phyloP scores from a whole-genome alignment of 2,329 filamentous ascomycete genomes.

The Ceratocystis diversiconidia region DNA sequence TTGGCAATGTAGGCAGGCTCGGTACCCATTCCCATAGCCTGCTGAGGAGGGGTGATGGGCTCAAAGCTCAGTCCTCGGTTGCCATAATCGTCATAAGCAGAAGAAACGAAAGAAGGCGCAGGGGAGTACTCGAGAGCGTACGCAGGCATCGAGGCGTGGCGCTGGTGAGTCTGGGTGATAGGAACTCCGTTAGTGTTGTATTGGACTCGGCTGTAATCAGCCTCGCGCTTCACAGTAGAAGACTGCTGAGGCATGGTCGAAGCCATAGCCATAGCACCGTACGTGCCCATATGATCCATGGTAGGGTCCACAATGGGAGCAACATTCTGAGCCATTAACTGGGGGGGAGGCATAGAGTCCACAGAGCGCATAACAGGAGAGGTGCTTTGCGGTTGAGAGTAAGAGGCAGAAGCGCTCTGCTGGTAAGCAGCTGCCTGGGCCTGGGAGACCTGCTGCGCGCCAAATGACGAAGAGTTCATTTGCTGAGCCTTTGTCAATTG shows the following conservation, averaged over 20 bases:
- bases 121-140: constrained; percentile 94
- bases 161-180: constrained; percentile 68
- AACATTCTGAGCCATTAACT: constrained; percentile 54
- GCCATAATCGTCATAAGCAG: constrained; percentile 95
- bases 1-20: constrained; percentile 97
- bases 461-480: constrained; percentile 95
- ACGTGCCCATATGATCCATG: constrained; percentile 61
- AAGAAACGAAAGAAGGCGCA: constrained; percentile 95
- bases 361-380: constrained; percentile 83
- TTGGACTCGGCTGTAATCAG: constrained; percentile 66
- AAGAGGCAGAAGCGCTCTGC: constrained; percentile 26
- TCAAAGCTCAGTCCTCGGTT: constrained; percentile 92
- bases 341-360: constrained; percentile 85
- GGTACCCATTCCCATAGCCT: constrained; percentile 62
- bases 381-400: constrained; percentile 61
- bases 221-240: constrained; percentile 66
- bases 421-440: constrained; percentile 25
- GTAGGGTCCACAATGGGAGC: constrained; percentile 40
- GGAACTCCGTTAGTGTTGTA: constrained; percentile 89
- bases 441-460: constrained; percentile 47
- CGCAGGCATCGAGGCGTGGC: constrained; percentile 95
- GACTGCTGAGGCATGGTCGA: constrained; percentile 51
- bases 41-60: constrained; percentile 89
- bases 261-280: constrained; percentile 56
- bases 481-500: constrained; percentile 98